Base-by-base conservation (phyloP, 1,284 basidiomycete species). In the Ustilago xerochloae region DNA sequence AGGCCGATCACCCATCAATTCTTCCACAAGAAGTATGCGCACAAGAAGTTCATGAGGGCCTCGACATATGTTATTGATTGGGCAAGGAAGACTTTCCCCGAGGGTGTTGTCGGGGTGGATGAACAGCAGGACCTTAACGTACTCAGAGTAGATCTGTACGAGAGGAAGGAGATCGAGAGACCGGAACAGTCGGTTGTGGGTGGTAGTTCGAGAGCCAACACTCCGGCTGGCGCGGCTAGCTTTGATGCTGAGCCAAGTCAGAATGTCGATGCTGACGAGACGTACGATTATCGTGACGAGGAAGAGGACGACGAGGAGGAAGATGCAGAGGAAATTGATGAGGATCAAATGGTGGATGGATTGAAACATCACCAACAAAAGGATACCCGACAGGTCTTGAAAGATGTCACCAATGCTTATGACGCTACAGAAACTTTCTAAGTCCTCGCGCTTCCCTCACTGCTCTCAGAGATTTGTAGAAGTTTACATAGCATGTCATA, bases 41-140 rank as follows among this genome's bases (percentile, higher is more conserved):
- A 80, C 69, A 83, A 83, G 63, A 82, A 82, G 75, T 84, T 84
- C 41, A 84, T 84, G 82, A 64, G 75, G 12, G 82, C 82, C 10
- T 73, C 69, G 43, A 73, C 77, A 15, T 84, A 84, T 52, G 81
- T 84, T 8, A 55, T 71, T 16, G 77, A 83, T 38, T 84, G 81
- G 80, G 81, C 78, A n/a, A 60, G 58, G 47, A 77, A 63, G 66
- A 68, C 60, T 7, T 84, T 78, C 63, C 74, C 77, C 22, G 68
- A 81, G n/a, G 76, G 72, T 7, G 75, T 79, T 33, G 75, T 80
- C 18, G 65, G 63, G 0, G 74, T 67, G 26, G 70, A 71, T 22
- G 60, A 68, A 13, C 57, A 59, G 56, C 71, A 75, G 54, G 61
- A 72, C 20, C 57, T 79, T 20, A 67, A 79, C 29, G 77, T 77